Conservation (phyloP, 768 basidiomycete genomes). For the Hebeloma cylindrosporum region DNA sequence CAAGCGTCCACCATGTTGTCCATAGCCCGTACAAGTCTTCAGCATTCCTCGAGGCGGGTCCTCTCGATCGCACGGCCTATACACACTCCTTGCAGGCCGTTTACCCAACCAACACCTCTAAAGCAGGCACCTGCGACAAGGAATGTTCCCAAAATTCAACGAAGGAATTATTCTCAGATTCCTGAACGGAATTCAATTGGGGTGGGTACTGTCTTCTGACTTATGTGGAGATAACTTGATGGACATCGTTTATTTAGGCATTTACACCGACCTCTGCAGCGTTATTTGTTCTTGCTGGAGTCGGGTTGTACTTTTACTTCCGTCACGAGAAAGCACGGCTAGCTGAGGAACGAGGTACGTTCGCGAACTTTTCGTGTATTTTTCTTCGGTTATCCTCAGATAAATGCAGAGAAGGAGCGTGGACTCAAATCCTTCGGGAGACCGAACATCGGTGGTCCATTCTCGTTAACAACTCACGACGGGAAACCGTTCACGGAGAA, state of each 20-base stretch:
- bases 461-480: conserved; percentile 67
- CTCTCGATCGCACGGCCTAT: neutral
- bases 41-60: neutral
- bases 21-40: too few species aligned
- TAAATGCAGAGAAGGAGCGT: conserved; percentile 66
- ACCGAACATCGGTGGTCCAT: conserved; percentile 90
- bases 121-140: too few species aligned
- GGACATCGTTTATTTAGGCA: conserved; percentile 50
- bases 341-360: conserved; percentile 72
- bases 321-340: conserved; percentile 80
- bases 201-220: conserved; percentile 20
- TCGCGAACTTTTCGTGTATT: neutral
- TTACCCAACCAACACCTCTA: too few species aligned
- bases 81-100: too few species aligned
- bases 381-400: neutral
- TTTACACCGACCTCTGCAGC: conserved; percentile 86
- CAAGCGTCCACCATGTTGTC: too few species aligned
- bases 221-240: neutral
- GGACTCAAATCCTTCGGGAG: conserved; percentile 75
- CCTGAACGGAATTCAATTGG: conserved; percentile 36
- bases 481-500: conserved; percentile 77
- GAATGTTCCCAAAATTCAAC: conserved; percentile 16
- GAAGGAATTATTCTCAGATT: conserved; percentile 28
- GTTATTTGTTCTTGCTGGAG: conserved; percentile 80
- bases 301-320: conserved; percentile 87